Percentiles rank a stretch among this genome's conserved stretches.
phyloP scores from a whole-genome alignment of 1,139 yeast genomes.

The Debaryomyces psychrophilus region DNA sequence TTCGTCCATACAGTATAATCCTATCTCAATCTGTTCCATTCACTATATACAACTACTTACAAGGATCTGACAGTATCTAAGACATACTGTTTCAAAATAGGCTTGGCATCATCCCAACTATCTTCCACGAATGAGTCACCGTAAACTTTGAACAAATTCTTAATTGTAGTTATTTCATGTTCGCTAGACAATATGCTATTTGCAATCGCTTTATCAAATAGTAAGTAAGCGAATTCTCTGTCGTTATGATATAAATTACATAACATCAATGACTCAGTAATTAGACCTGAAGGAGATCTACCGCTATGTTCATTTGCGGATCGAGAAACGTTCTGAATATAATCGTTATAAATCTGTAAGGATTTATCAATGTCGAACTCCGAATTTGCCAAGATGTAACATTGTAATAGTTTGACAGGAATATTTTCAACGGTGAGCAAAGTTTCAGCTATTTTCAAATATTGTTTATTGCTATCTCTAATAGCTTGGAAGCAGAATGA shows the following conservation, averaged over 20 bases:
- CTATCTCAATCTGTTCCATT: background rate
- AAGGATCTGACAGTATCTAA: conserved; percentile 10
- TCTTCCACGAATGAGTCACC: conserved; percentile 54
- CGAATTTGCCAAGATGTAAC: conserved; percentile 50
- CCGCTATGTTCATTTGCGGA: conserved; percentile 36
- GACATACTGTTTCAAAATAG: conserved; percentile 13
- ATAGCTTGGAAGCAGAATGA: conserved; percentile 48
- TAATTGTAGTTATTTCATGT: conserved; percentile 46
- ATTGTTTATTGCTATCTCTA: conserved; percentile 30
- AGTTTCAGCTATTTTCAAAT: conserved; percentile 49
- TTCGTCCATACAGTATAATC: background rate
- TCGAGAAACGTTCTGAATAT: conserved; percentile 43
- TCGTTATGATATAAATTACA: conserved; percentile 55
- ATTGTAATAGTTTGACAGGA: conserved; percentile 45
- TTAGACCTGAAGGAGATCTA: conserved; percentile 48
- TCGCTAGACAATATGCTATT: conserved; percentile 46
- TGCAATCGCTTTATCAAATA: conserved; percentile 58
- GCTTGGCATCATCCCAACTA: conserved; percentile 35
- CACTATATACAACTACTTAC: conserved; percentile 2
- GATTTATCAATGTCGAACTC: conserved; percentile 49
- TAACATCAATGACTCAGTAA: conserved; percentile 58
- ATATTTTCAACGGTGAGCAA: conserved; percentile 38
- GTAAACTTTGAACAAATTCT: conserved; percentile 53
- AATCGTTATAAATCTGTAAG: conserved; percentile 55
- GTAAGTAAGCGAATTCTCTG: conserved; percentile 62